A percentile compares a stretch with the other conserved stretches of the same genome.
Evolutionary conservation across 1,284 basidiomycete genomes (phyloP).

Genomic region (Veloboletus limbatus): DNA sequence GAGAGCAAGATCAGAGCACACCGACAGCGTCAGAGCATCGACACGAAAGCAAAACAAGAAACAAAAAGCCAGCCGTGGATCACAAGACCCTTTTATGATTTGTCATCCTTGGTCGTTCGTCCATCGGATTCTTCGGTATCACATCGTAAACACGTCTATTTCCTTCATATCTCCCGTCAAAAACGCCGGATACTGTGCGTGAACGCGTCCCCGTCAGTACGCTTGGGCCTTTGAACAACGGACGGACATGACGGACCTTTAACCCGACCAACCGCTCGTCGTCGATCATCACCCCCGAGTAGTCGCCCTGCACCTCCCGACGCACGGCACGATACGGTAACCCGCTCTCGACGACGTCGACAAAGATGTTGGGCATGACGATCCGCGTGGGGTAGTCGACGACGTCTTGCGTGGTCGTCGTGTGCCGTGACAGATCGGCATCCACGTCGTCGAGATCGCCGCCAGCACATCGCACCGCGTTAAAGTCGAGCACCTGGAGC

Average conservation of each 20-base stretch:
- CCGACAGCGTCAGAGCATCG: no score
- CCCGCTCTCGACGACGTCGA: slow-evolving; percentile 20
- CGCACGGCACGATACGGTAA: slow-evolving; percentile 22
- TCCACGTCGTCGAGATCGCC: no score
- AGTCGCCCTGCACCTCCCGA: slow-evolving; percentile 17
- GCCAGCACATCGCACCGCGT: slow-evolving; percentile 17
- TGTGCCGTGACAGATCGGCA: not conserved
- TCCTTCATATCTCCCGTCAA: slow-evolving; percentile 31
- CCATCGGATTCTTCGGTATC: no score
- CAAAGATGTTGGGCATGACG: slow-evolving; percentile 19
- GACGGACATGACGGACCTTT: slow-evolving; percentile 26
- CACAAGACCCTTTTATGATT: not conserved
- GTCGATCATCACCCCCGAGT: slow-evolving; percentile 38
- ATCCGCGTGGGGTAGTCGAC: slow-evolving; percentile 18
- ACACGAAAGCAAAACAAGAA: no score
- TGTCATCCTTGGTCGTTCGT: no score
- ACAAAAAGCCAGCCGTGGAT: not conserved
- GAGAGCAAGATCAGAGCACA: no score
- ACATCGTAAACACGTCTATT: slow-evolving; percentile 33
- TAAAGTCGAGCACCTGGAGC: slow-evolving; percentile 41
- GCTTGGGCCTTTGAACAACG: no score
- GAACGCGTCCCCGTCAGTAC: no score
- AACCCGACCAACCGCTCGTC: slow-evolving; percentile 37
- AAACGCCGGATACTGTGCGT: slow-evolving; percentile 24
- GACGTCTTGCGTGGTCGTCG: not conserved